These are phyloP conservation scores for Phytophthora tentaculata DNA, from an alignment of 352 stramenopile species.

Conservation along the genomic window DNA sequence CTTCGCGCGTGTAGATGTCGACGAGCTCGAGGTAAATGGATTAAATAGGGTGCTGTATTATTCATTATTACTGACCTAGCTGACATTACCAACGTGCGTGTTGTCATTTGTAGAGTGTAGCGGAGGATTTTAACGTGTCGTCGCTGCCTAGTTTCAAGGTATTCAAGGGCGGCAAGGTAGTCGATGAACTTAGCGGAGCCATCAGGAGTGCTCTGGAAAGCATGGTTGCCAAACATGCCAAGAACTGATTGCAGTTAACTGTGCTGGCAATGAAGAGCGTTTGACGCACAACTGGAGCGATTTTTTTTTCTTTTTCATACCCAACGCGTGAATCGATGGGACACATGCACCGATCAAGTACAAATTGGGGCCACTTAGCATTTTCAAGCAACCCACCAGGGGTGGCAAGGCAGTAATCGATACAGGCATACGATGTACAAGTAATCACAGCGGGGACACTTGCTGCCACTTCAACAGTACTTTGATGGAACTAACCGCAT, in stretches of 20 bases:
- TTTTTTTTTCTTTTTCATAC: too few relatives aligned
- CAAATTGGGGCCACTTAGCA: too few relatives aligned
- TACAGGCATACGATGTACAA: too few relatives aligned
- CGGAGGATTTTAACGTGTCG: slow-evolving; percentile 69
- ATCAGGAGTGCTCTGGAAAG: slow-evolving; percentile 65
- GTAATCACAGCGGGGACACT: too few relatives aligned
- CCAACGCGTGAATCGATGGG: too few relatives aligned
- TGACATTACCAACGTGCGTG: background rate
- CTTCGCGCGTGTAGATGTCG: slow-evolving; percentile 85
- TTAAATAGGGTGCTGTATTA: too few relatives aligned
- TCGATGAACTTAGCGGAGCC: slow-evolving; percentile 87
- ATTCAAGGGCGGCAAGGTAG: slow-evolving; percentile 89
- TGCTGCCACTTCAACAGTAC: too few relatives aligned
- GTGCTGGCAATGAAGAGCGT: background rate
- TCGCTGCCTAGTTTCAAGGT: slow-evolving; percentile 95
- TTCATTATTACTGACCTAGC: too few relatives aligned
- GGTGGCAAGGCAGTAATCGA: too few relatives aligned
- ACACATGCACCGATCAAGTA: too few relatives aligned
- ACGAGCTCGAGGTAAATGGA: slow-evolving; percentile 72
- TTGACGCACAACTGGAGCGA: slow-evolving; percentile 1
- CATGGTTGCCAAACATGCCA: slow-evolving; percentile 57
- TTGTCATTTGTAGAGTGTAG: slow-evolving; percentile 51
- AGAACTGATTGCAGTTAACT: slow-evolving; percentile 11
- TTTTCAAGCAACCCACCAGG: too few relatives aligned
- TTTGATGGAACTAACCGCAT: too few relatives aligned